Evolutionary conservation across 129 eudicot genomes (phyloP).

Genomic region (Sambucus nigra): DNA sequence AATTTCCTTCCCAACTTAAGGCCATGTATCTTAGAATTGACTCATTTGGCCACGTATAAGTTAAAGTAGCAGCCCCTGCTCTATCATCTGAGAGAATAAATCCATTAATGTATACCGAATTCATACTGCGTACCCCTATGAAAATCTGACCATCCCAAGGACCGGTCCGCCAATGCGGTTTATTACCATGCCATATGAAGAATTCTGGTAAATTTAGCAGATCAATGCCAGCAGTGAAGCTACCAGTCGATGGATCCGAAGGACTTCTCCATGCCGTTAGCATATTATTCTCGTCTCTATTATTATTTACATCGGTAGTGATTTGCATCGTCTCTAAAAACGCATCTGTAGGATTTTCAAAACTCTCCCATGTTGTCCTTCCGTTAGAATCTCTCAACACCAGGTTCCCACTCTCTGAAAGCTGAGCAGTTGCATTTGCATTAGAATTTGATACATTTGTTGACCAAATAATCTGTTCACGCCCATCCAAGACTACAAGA

Average conservation of each 20-base stretch:
- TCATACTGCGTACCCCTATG: slow-evolving; percentile 16
- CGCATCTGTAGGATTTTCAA: slow-evolving; percentile 17
- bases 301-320: background rate
- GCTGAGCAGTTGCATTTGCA: slow-evolving; percentile 11
- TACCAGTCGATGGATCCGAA: too few relatives aligned
- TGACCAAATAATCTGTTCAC: slow-evolving; percentile 26
- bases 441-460: slow-evolving; percentile 14
- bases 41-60: background rate
- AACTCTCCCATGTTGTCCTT: slow-evolving; percentile 18
- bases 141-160: slow-evolving; percentile 33
- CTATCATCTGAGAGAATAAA: slow-evolving; percentile 8
- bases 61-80: background rate
- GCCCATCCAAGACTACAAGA: slow-evolving; percentile 19
- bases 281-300: too few relatives aligned
- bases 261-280: too few relatives aligned
- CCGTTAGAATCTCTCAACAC: slow-evolving; percentile 25
- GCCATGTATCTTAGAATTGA: background rate
- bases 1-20: slow-evolving; percentile 7
- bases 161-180: slow-evolving; percentile 19
- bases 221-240: too few relatives aligned
- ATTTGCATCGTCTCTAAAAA: too few relatives aligned
- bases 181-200: slow-evolving; percentile 11
- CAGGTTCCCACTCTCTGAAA: slow-evolving; percentile 25
- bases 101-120: slow-evolving; percentile 12
- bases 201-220: slow-evolving; percentile 6